These are phyloP conservation scores for Nicotiana tomentosiformis DNA, from an alignment of 257 asterid genomes.

Conservation along the genomic window DNA sequence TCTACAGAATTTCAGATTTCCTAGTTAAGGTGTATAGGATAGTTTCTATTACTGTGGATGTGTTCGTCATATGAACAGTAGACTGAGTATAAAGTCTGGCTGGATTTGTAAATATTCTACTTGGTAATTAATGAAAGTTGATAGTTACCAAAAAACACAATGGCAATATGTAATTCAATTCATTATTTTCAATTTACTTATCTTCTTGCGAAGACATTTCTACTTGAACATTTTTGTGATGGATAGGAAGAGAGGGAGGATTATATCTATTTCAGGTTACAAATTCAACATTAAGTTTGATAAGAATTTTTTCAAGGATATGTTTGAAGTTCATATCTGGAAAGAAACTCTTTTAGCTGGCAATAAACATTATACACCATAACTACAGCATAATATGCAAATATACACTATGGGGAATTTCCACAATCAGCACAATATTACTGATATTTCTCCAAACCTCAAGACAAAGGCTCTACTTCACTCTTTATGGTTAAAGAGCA, in stretches of 20 bases:
- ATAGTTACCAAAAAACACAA: too few relatives aligned
- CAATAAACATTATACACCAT: not conserved
- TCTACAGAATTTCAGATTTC: too few relatives aligned
- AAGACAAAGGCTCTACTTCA: not conserved
- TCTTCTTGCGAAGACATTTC: not conserved
- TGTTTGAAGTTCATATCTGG: not conserved
- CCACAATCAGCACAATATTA: not conserved
- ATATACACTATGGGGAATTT: not conserved
- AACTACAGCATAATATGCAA: too few relatives aligned
- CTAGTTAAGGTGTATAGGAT: too few relatives aligned
- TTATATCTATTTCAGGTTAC: not conserved
- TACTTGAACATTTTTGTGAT: not conserved
- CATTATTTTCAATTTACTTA: too few relatives aligned
- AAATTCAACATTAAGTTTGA: too few relatives aligned
- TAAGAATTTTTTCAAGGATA: not conserved
- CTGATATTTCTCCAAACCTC: not conserved
- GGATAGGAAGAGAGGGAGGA: not conserved
- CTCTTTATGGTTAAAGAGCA: not conserved
- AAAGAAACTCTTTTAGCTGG: not conserved
- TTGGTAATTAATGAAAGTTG: too few relatives aligned
- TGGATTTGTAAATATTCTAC: too few relatives aligned
- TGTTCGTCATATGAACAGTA: too few relatives aligned
- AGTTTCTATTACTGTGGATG: too few relatives aligned
- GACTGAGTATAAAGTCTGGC: too few relatives aligned
- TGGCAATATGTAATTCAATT: too few relatives aligned